Conservation (phyloP, 2,329 filamentous ascomycete species). For the Niveomyces coronatus region DNA sequence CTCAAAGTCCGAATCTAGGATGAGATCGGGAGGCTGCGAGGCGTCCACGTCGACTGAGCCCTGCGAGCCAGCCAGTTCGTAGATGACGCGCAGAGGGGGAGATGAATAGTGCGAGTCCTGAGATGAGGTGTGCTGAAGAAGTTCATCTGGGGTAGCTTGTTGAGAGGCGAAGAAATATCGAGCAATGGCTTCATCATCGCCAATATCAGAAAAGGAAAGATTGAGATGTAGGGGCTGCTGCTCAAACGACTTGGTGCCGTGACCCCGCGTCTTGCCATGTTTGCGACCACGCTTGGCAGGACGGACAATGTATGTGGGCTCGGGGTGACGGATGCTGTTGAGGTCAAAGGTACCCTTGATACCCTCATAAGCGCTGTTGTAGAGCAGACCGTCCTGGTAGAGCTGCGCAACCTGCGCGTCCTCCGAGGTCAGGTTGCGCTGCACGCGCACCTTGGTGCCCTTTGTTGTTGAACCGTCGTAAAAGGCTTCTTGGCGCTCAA, state of each 20-base stretch:
- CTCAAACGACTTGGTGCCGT: slow-evolving; percentile 12
- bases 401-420: slow-evolving; percentile 30
- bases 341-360: slow-evolving; percentile 22
- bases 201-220: slow-evolving; percentile 33
- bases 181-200: slow-evolving; percentile 28
- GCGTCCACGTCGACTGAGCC: slow-evolving; percentile 25
- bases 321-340: slow-evolving; percentile 27
- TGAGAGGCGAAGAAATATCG: slow-evolving; percentile 22
- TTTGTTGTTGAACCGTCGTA: slow-evolving; percentile 29
- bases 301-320: slow-evolving; percentile 28
- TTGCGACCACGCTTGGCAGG: slow-evolving; percentile 24
- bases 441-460: slow-evolving; percentile 18
- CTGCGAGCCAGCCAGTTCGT: slow-evolving; percentile 25
- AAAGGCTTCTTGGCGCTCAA: slow-evolving; percentile 39
- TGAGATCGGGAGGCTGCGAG: slow-evolving; percentile 25
- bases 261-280: slow-evolving; percentile 11
- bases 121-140: slow-evolving; percentile 11
- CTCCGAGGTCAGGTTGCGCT: slow-evolving; percentile 17
- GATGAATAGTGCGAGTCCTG: slow-evolving; percentile 13
- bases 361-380: slow-evolving; percentile 20
- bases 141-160: slow-evolving; percentile 14
- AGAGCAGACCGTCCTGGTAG: slow-evolving; percentile 34
- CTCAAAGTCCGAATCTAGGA: slow-evolving; percentile 19
- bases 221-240: slow-evolving; percentile 24
- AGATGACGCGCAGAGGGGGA: slow-evolving; percentile 28